Conservation (phyloP, 164 flowering plant genomes). For the Platanus orientalis region DNA sequence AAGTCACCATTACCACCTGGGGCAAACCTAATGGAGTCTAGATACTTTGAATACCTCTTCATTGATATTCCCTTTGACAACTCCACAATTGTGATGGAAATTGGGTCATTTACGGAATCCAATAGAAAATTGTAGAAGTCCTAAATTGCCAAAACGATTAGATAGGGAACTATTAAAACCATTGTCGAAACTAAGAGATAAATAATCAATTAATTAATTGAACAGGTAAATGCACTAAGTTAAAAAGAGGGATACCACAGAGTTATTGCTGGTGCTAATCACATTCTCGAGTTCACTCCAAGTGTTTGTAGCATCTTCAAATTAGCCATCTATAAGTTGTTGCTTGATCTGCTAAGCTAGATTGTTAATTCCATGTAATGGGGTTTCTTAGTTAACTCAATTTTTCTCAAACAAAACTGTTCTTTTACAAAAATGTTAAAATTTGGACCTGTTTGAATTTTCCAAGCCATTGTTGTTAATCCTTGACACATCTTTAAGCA, state of each 20-base stretch:
- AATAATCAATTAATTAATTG: slow-evolving; percentile 10
- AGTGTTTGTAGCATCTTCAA: slow-evolving; percentile 9
- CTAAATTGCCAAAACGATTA: too few species aligned
- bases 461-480: slow-evolving; percentile 5
- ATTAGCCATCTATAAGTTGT: slow-evolving; percentile 11
- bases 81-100: not conserved
- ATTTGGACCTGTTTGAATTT: slow-evolving; percentile 17
- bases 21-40: not conserved
- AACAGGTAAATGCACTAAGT: slow-evolving; percentile 18
- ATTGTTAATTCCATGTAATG: slow-evolving; percentile 5
- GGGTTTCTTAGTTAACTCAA: not conserved
- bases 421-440: not conserved
- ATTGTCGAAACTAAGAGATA: too few species aligned
- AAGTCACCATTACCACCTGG: too few species aligned
- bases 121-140: too few species aligned
- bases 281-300: slow-evolving; percentile 7
- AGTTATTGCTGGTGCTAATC: slow-evolving; percentile 17
- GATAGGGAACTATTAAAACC: too few species aligned
- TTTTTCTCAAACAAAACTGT: not conserved
- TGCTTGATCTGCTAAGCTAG: slow-evolving; percentile 17
- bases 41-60: not conserved
- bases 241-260: too few species aligned
- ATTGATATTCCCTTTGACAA: not conserved
- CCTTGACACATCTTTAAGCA: too few species aligned
- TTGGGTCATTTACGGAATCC: too few species aligned